Evolutionary conservation across 202 grass and related monocot species (phyloP).

Genomic region (Schoenoplectus tabernaemontani): DNA sequence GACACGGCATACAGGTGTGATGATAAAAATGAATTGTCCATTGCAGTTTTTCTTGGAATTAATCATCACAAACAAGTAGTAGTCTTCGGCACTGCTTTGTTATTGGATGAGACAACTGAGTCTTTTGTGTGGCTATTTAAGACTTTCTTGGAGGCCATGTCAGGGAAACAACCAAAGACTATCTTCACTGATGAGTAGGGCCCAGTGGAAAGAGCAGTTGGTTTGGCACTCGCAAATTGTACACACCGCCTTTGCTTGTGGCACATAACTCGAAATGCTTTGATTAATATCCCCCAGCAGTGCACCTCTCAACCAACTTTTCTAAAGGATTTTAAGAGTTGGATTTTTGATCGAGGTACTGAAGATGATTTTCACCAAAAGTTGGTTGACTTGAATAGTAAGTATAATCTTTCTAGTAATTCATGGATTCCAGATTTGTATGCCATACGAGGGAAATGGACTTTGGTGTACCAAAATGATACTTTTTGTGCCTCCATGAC

Average conservation of each 20-base stretch:
- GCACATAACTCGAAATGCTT: slow-evolving; percentile 40
- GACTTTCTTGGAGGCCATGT: slow-evolving; percentile 44
- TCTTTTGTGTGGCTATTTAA: slow-evolving; percentile 46
- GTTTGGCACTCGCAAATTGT: slow-evolving; percentile 28
- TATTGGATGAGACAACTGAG: slow-evolving; percentile 49
- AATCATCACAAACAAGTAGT: slow-evolving; percentile 40
- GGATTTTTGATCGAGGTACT: slow-evolving; percentile 25
- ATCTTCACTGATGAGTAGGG: slow-evolving; percentile 39
- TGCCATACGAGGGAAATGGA: slow-evolving; percentile 37
- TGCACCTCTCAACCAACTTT: slow-evolving; percentile 25
- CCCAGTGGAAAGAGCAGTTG: slow-evolving; percentile 35
- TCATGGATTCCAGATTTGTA: slow-evolving; percentile 31
- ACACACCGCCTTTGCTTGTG: slow-evolving; percentile 37
- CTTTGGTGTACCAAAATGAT: slow-evolving; percentile 29
- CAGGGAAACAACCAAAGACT: slow-evolving; percentile 29
- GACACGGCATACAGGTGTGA: slow-evolving; percentile 35
- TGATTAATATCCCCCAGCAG: slow-evolving; percentile 24
- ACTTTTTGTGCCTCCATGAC: slow-evolving; percentile 36
- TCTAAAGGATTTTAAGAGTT: slow-evolving; percentile 38
- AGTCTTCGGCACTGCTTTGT: slow-evolving; percentile 37
- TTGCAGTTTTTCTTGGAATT: slow-evolving; percentile 40
- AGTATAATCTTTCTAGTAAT: slow-evolving; percentile 32
- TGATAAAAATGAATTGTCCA: slow-evolving; percentile 33
- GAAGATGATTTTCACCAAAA: slow-evolving; percentile 33
- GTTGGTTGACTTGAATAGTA: slow-evolving; percentile 34